A percentile compares a stretch with the other conserved stretches of the same genome.
Evolutionary conservation across 192 early-diverging fungal genomes (phyloP).

Genomic region (Phlyctochytrium planicorne): DNA sequence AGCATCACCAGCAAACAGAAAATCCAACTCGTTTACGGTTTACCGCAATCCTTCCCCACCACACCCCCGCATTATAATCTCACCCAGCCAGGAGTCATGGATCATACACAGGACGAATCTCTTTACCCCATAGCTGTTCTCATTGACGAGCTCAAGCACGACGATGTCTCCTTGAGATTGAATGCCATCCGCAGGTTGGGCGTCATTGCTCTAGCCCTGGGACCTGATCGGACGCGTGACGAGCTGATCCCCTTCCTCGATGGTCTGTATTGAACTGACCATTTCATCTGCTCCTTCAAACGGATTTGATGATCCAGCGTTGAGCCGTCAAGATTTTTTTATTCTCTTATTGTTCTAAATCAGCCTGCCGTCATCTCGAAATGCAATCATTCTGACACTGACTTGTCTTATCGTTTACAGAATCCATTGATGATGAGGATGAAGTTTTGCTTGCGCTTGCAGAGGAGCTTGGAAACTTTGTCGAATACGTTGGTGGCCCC

Average conservation of each 20-base stretch:
- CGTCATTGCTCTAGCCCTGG: conserved; percentile 90
- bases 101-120: conserved; percentile 33
- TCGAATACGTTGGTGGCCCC: conserved; percentile 89
- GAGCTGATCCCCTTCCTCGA: conserved; percentile 98
- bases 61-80: no score
- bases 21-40: no score
- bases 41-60: no score
- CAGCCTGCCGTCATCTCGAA: background rate
- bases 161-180: conserved; percentile 80
- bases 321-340: no score
- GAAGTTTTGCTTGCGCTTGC: conserved; percentile 92
- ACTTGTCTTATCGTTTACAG: conserved; percentile 46
- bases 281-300: no score
- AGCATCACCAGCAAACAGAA: no score
- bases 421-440: conserved; percentile 99
- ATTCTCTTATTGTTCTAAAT: background rate
- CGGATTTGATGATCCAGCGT: no score
- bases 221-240: conserved; percentile 88
- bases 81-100: no score
- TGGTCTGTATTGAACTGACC: conserved; percentile 64
- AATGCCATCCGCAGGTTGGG: conserved; percentile 79
- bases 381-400: background rate
- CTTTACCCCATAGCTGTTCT: conserved; percentile 88
- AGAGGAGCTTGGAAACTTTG: conserved; percentile 90
- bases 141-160: conserved; percentile 92